A percentile compares a stretch with the other conserved stretches of the same genome.
Conservation (phyloP, 371 early-diverging fungal genomes). For the Syncephalis plumigaleata region DNA sequence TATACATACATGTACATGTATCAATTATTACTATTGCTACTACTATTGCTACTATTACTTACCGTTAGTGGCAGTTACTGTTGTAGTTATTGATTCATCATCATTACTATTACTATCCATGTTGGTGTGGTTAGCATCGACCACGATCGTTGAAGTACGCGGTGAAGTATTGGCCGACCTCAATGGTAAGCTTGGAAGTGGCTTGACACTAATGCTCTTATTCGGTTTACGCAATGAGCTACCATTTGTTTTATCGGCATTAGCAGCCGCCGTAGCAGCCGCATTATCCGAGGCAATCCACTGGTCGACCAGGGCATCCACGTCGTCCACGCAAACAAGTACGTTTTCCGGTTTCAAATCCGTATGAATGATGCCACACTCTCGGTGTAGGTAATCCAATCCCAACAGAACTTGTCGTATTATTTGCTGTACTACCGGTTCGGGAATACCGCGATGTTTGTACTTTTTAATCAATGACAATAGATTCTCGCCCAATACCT, state of each 20-base stretch:
- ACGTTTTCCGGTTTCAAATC: constrained; percentile 97
- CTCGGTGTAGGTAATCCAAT: constrained; percentile 84
- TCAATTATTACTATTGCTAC: neutral
- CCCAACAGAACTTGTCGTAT: constrained; percentile 75
- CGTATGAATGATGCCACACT: constrained; percentile 96
- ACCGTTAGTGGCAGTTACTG: neutral
- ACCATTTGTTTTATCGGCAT: constrained; percentile 2
- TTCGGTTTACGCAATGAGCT: too few species aligned
- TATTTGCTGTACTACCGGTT: constrained; percentile 70
- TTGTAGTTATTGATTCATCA: constrained; percentile 3
- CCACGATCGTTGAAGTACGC: constrained; percentile 7
- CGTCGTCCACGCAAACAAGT: constrained; percentile 70
- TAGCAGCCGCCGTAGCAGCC: too few species aligned
- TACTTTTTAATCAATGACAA: constrained; percentile 60
- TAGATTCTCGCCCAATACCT: constrained; percentile 90
- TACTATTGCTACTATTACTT: neutral
- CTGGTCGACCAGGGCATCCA: constrained; percentile 26
- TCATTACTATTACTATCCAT: too few species aligned
- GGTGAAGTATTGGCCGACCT: constrained; percentile 11
- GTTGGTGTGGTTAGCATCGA: constrained; percentile 5
- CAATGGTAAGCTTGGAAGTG: constrained; percentile 6
- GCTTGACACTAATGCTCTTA: constrained; percentile 10
- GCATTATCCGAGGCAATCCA: constrained; percentile 2
- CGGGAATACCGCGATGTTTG: constrained; percentile 72
- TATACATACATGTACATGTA: too few species aligned